Evolutionary conservation across 768 basidiomycete genomes (phyloP).

Genomic region (Suillus variegatus): DNA sequence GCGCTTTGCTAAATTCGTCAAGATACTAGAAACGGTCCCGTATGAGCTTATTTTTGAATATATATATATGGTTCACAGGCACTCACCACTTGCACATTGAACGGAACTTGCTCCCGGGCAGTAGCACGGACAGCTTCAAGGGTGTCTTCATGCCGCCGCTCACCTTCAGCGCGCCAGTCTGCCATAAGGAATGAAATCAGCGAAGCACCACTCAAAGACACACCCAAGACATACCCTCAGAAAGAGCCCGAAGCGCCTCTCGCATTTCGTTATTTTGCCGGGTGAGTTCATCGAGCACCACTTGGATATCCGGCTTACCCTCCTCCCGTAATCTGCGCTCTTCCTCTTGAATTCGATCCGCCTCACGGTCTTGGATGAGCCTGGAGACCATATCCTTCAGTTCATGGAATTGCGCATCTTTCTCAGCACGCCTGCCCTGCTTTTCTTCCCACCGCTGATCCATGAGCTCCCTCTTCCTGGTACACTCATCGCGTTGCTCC

Average conservation of each 20-base stretch:
- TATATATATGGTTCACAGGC: neutral
- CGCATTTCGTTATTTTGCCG: slow-evolving; percentile 62
- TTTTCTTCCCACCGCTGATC: slow-evolving; percentile 70
- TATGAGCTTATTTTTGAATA: slow-evolving; percentile 9
- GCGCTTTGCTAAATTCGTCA: slow-evolving; percentile 84
- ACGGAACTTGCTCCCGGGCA: slow-evolving; percentile 75
- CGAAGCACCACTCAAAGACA: slow-evolving; percentile 3
- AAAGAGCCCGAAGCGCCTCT: slow-evolving; percentile 53
- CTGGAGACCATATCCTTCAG: slow-evolving; percentile 62
- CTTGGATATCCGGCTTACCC: slow-evolving; percentile 63
- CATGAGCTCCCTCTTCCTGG: slow-evolving; percentile 58
- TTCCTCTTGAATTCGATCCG: slow-evolving; percentile 50
- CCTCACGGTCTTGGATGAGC: slow-evolving; percentile 56
- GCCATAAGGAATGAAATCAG: slow-evolving; percentile 6
- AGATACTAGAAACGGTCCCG: slow-evolving; percentile 55
- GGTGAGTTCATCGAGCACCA: slow-evolving; percentile 57
- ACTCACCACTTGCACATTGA: slow-evolving; percentile 81
- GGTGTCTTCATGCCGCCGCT: slow-evolving; percentile 65
- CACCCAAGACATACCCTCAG: slow-evolving; percentile 47
- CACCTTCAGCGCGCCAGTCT: slow-evolving; percentile 73
- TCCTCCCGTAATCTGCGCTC: slow-evolving; percentile 55
- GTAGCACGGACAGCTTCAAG: slow-evolving; percentile 68
- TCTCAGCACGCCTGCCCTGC: slow-evolving; percentile 53
- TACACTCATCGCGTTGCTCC: slow-evolving; percentile 60
- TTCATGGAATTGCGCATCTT: slow-evolving; percentile 57